Evolutionary conservation across 2,329 filamentous ascomycete genomes (phyloP).

Genomic region (Lizonia empirigonia): DNA sequence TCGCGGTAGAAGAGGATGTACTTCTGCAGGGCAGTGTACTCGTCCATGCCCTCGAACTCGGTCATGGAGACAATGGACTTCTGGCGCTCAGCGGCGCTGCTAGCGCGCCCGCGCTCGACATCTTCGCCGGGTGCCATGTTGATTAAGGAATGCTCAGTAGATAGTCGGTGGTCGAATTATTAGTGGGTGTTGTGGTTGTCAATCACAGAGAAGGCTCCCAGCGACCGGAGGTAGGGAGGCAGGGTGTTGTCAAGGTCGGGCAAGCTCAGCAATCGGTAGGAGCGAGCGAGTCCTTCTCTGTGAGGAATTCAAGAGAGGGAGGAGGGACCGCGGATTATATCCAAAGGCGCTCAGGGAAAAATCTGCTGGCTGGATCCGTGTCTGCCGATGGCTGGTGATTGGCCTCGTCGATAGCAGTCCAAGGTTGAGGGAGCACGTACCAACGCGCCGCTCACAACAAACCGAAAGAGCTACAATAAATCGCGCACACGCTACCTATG

Average conservation of each 20-base stretch:
- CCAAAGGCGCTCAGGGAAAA: constrained; percentile 38
- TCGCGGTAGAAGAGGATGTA: constrained; percentile 72
- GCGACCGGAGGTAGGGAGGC: constrained; percentile 25
- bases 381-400: constrained; percentile 22
- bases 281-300: constrained; percentile 40
- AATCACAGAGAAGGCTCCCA: constrained; percentile 39
- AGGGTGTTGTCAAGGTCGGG: constrained; percentile 31
- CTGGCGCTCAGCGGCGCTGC: constrained; percentile 38
- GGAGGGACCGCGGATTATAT: constrained; percentile 28
- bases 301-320: constrained; percentile 24
- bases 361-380: constrained; percentile 28
- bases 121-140: constrained; percentile 40
- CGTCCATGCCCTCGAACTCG: constrained; percentile 59
- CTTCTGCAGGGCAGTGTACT: constrained; percentile 69
- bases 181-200: constrained; percentile 20
- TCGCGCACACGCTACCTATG: constrained; percentile 23
- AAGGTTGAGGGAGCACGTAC: constrained; percentile 20
- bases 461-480: constrained; percentile 23
- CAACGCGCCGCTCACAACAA: constrained; percentile 20
- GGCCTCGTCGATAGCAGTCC: constrained; percentile 18
- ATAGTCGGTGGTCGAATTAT: constrained; percentile 22
- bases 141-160: constrained; percentile 28
- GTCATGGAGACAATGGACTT: constrained; percentile 45
- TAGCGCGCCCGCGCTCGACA: constrained; percentile 43
- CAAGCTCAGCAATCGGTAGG: constrained; percentile 35